A percentile compares a stretch with the other conserved stretches of the same genome.
phyloP scores from a whole-genome alignment of 1,284 basidiomycete species.

The Fomitiporia mediterranea region DNA sequence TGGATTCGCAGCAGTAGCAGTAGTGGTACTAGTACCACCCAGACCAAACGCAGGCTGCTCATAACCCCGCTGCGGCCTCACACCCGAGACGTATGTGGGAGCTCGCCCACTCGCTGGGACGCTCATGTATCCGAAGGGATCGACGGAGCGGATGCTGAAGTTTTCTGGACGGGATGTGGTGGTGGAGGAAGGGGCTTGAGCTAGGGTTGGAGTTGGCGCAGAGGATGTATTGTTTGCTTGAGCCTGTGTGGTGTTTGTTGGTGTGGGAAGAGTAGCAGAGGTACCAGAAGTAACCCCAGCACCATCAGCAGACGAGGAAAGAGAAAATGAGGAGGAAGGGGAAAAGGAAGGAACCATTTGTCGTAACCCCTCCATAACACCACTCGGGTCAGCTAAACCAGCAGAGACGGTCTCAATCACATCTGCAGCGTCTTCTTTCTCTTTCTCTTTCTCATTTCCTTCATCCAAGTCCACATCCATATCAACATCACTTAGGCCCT shows the following conservation, averaged over 20 bases:
- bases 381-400: neutral
- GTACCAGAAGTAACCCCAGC: too few species aligned
- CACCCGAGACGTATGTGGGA: neutral
- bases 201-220: neutral
- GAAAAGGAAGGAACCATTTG: too few species aligned
- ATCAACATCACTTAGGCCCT: too few species aligned
- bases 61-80: neutral
- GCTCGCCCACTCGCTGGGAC: neutral
- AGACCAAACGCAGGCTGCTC: slow-evolving; percentile 4
- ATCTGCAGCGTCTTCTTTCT: neutral
- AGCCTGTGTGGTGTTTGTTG: too few species aligned
- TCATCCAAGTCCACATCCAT: too few species aligned
- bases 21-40: too few species aligned
- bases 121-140: slow-evolving; percentile 19
- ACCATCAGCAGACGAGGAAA: too few species aligned
- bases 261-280: too few species aligned
- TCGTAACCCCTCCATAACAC: neutral
- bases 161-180: neutral
- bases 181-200: neutral
- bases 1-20: slow-evolving; percentile 8
- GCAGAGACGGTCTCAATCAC: neutral
- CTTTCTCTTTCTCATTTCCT: too few species aligned
- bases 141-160: slow-evolving; percentile 15
- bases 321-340: too few species aligned
- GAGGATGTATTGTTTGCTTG: too few species aligned